Evolutionary conservation across 2,329 filamentous ascomycete species (phyloP).

Genomic region (Apiospora malaysiana): DNA sequence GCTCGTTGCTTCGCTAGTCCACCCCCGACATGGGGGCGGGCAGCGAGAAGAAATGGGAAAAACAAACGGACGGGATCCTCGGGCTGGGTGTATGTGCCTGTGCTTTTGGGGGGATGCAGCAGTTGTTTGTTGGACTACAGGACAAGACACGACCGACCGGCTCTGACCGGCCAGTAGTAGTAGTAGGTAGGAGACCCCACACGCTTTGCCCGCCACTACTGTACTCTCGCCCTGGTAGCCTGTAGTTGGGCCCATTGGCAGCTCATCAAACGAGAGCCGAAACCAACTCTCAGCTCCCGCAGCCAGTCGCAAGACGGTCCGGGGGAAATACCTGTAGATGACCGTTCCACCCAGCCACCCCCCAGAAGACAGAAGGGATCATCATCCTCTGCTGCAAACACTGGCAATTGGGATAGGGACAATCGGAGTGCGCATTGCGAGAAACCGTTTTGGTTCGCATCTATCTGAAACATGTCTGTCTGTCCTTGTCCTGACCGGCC

Average conservation of each 20-base stretch:
- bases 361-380: neutral
- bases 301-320: constrained; percentile 10
- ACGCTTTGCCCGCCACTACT: neutral
- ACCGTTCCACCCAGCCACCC: neutral
- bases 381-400: neutral
- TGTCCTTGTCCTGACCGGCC: constrained; percentile 2
- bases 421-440: neutral
- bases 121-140: neutral
- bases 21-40: neutral
- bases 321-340: neutral
- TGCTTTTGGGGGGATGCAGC: neutral
- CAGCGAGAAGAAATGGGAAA: neutral
- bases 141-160: neutral
- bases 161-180: neutral
- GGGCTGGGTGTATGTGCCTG: neutral
- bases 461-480: constrained; percentile 3
- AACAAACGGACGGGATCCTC: constrained; percentile 14
- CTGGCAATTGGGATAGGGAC: neutral
- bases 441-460: neutral
- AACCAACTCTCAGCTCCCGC: constrained; percentile 14
- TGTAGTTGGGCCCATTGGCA: constrained; percentile 6
- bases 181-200: neutral
- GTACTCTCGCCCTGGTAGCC: neutral
- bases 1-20: neutral
- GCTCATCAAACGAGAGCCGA: constrained; percentile 17